These are phyloP conservation scores for Candida ascalaphidarum DNA, from an alignment of 805 yeast genomes.

Conservation along the genomic window DNA sequence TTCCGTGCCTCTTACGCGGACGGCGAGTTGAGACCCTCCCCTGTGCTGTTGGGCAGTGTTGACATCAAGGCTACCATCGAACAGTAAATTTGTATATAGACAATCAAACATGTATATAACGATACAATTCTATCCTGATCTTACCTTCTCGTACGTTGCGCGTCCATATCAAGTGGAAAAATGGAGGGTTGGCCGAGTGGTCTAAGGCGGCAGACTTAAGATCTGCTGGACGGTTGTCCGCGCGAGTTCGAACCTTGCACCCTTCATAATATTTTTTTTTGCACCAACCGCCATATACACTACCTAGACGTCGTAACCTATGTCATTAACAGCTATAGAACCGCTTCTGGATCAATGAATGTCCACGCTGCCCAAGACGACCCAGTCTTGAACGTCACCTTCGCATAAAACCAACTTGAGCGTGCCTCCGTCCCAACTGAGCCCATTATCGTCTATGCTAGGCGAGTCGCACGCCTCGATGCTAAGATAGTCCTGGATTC, in stretches of 20 bases:
- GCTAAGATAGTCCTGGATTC: constrained; percentile 60
- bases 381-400: constrained; percentile 68
- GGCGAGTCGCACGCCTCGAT: constrained; percentile 33
- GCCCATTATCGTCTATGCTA: constrained; percentile 18
- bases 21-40: constrained; percentile 31
- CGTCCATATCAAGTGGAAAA: too few relatives aligned
- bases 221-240: too few relatives aligned
- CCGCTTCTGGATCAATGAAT: too few relatives aligned
- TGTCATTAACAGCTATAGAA: too few relatives aligned
- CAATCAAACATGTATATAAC: not conserved
- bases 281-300: too few relatives aligned
- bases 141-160: too few relatives aligned
- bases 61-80: constrained; percentile 4
- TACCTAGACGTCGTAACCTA: too few relatives aligned
- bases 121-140: constrained; percentile 1
- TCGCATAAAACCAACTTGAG: constrained; percentile 60
- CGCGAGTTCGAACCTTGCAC: too few relatives aligned
- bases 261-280: too few relatives aligned
- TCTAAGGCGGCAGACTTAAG: too few relatives aligned
- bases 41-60: constrained; percentile 18
- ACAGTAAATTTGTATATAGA: constrained; percentile 3
- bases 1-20: constrained; percentile 53
- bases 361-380: constrained; percentile 47
- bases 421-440: constrained; percentile 65
- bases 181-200: too few relatives aligned